phyloP scores from a whole-genome alignment of 305 asterid genomes.

The Fraxinus angustifolia region DNA sequence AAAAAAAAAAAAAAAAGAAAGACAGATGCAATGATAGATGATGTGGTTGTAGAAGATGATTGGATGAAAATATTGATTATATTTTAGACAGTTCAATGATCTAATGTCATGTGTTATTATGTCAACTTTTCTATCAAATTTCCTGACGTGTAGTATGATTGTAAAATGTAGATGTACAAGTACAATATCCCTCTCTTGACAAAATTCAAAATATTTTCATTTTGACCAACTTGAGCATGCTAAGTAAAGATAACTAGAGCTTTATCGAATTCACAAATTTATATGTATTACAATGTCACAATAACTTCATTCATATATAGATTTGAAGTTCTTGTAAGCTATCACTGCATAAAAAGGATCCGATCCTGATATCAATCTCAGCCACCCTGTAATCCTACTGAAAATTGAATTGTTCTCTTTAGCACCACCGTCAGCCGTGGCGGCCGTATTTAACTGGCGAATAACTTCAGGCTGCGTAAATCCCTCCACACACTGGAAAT shows the following conservation, averaged over 20 bases:
- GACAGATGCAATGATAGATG: too few relatives aligned
- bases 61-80: too few relatives aligned
- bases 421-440: background rate
- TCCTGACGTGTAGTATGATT: background rate
- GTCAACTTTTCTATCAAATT: background rate
- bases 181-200: background rate
- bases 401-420: slow-evolving; percentile 30
- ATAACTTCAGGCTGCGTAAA: slow-evolving; percentile 53
- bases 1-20: too few relatives aligned
- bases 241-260: background rate
- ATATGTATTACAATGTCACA: background rate
- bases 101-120: too few relatives aligned
- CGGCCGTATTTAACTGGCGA: slow-evolving; percentile 26
- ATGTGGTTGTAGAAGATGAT: background rate
- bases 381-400: slow-evolving; percentile 34
- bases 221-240: background rate
- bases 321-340: slow-evolving; percentile 69
- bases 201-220: background rate
- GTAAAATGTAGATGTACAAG: background rate
- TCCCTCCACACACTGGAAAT: slow-evolving; percentile 74
- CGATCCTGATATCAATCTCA: slow-evolving; percentile 42
- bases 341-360: slow-evolving; percentile 80
- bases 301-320: slow-evolving; percentile 34
- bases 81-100: background rate
- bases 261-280: background rate